phyloP scores from a whole-genome alignment of 768 basidiomycete genomes.

The Russula vinacea region DNA sequence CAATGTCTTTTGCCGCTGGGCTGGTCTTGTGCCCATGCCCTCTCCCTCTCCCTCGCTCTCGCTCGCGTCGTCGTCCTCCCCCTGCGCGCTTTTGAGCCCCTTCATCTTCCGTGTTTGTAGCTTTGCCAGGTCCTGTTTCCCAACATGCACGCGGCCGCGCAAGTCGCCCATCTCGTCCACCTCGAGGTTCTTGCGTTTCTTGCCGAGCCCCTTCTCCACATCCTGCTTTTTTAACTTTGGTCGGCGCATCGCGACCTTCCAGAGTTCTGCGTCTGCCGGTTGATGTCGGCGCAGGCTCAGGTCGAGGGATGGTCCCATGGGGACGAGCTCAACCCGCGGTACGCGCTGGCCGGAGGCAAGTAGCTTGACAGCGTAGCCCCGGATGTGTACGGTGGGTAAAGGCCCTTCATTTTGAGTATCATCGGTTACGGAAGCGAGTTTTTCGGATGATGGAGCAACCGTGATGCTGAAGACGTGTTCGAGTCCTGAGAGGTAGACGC shows the following conservation, averaged over 20 bases:
- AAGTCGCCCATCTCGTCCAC: slow-evolving; percentile 98
- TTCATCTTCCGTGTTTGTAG: slow-evolving; percentile 97
- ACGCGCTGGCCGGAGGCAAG: slow-evolving; percentile 73
- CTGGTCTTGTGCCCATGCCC: slow-evolving; percentile 28
- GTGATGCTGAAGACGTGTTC: slow-evolving; percentile 86
- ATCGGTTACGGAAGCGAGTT: slow-evolving; percentile 46
- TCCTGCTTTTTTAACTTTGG: slow-evolving; percentile 89
- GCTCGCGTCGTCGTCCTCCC: slow-evolving; percentile 24
- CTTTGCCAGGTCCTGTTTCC: slow-evolving; percentile 80
- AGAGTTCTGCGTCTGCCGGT: slow-evolving; percentile 70
- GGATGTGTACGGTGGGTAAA: slow-evolving; percentile 84
- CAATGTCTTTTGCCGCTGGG: slow-evolving; percentile 29
- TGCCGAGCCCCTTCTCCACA: slow-evolving; percentile 81
- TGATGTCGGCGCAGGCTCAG: slow-evolving; percentile 72
- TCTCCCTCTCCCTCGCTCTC: slow-evolving; percentile 30
- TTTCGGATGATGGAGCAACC: slow-evolving; percentile 59
- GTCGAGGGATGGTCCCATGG: slow-evolving; percentile 92
- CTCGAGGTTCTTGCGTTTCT: slow-evolving; percentile 91
- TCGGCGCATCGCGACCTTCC: slow-evolving; percentile 75
- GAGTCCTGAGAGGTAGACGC: slow-evolving; percentile 77
- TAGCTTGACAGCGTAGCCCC: slow-evolving; percentile 76
- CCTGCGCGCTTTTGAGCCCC: slow-evolving; percentile 59
- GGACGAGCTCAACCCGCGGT: slow-evolving; percentile 77
- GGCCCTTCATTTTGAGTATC: slow-evolving; percentile 31
- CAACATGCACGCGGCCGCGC: slow-evolving; percentile 85